Evolutionary conservation across 2,329 filamentous ascomycete genomes (phyloP), one percentile per base, ranked within the genome.

Genomic region (Trichophyton verrucosum): DNA sequence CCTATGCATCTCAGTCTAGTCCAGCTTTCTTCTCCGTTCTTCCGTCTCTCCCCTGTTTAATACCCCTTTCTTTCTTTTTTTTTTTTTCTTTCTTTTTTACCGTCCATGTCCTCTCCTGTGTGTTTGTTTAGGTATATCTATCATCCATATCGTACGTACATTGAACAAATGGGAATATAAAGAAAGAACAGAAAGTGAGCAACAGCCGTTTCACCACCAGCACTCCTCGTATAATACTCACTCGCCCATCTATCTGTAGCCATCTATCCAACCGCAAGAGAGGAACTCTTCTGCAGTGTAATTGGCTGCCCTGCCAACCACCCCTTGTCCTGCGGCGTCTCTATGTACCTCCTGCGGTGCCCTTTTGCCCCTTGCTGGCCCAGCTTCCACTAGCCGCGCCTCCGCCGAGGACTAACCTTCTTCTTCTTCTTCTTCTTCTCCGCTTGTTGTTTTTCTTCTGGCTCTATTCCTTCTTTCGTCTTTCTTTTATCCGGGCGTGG

Each of bases 141-240:
- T 36, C 27, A 7, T 36, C 33, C 11, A 24, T 33, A 33, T 36
- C 27, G 46, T 27, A 49, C 27, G 27, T 55, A 51, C 15, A 51
- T 55, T 55, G 24, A 55, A 36, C 49, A 33, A 55, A 55, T 55
- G 24, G 49, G 30, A 55, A 55, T 33, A 49, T 49, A 49, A 49
- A 24, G n/a, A 44, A 44, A 44, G 15, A 44, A 4, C 40, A 44
- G n/a, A 47, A 49, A 27, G 9, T 24, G 11, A 24, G 24, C 46
- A 49, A 36, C 3, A 11, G 11, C 33, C 11, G 33, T 36, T 49
- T 24, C 46, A 22, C 8, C 8, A 24, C 8, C 11, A 36, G 33
- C 11, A 11, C 33, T 11, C 33, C 33, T n/a, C 3, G 33, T 36
- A 36, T 36, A 36, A 2, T 36, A 9, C 33, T 36, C 11, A 9